Evolutionary conservation across 345 rosid genomes (phyloP), one percentile per base, ranked within the genome.

Genomic region (Passiflora organensis): DNA sequence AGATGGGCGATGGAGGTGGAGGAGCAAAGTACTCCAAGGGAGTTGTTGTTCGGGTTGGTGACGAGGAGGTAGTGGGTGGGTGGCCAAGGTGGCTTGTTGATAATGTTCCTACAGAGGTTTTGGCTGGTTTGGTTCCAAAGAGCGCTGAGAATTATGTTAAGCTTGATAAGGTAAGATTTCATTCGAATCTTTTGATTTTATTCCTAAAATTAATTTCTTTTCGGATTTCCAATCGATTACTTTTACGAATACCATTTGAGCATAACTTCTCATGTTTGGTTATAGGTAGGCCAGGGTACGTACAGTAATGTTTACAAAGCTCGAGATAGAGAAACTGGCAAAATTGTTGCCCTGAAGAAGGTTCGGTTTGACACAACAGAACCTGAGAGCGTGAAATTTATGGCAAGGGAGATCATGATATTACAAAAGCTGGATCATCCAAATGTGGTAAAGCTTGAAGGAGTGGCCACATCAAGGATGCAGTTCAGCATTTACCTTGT

Each of bases 241-340:
- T n/a, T n/a, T n/a, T n/a, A n/a, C n/a, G n/a, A n/a, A n/a, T n/a
- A n/a, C n/a, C n/a, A n/a, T n/a, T n/a, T n/a, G n/a, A n/a, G n/a
- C n/a, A n/a, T n/a, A n/a, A n/a, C n/a, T n/a, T n/a, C n/a, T n/a
- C n/a, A n/a, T n/a, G n/a, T n/a, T n/a, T 73, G 66, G 43, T 20
- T 43, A 58, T 53, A 79, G 87, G 58, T 80, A 58, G 82, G 86
- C 48, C 76, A 71, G 66, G 89, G 84, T 23, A 88, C 86, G n/a
- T 76, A 82, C 65, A 87, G 91, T 67, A 79, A 87, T 65, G 95
- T 84, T 34, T 82, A 84, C 67, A 84, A 76, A 75, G 95, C 89
- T 61, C 68, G 79, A 57, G 95, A 84, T 37, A 78, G 71, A 43
- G 77, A 73, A 51, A 84, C 85, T 0, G 89, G 87, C 13, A 81